phyloP scores from a whole-genome alignment of 1,139 yeast genomes.

The Zhuliangozyma parablackwelliae region DNA sequence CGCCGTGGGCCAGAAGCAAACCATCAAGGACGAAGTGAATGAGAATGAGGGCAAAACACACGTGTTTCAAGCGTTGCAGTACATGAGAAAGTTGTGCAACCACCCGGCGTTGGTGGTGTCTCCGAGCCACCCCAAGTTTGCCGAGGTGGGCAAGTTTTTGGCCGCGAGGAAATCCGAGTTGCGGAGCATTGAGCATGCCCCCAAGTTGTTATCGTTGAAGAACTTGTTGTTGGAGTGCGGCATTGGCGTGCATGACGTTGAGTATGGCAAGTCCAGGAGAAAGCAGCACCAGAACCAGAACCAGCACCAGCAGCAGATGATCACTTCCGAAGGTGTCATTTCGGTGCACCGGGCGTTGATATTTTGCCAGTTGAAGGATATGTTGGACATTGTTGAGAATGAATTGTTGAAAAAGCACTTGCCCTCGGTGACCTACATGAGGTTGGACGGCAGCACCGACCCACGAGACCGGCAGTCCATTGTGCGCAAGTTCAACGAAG shows the following conservation, averaged over 20 bases:
- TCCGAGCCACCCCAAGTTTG: conserved; percentile 78
- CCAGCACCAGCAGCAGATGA: conserved; percentile 19
- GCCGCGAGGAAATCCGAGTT: conserved; percentile 55
- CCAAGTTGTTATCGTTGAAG: conserved; percentile 80
- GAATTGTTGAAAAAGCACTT: conserved; percentile 77
- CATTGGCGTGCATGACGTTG: conserved; percentile 65
- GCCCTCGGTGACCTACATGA: conserved; percentile 91
- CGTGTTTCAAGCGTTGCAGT: conserved; percentile 95
- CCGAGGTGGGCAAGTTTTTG: conserved; percentile 59
- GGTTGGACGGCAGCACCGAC: conserved; percentile 92
- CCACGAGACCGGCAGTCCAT: conserved; percentile 89
- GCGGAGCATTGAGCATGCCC: conserved; percentile 79
- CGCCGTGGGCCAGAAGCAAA: conserved; percentile 77
- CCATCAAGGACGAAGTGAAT: conserved; percentile 63
- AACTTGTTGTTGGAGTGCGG: conserved; percentile 89
- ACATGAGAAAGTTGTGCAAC: conserved; percentile 94
- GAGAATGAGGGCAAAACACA: conserved; percentile 58
- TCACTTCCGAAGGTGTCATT: conserved; percentile 66
- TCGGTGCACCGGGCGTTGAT: conserved; percentile 94
- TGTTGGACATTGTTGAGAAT: conserved; percentile 94
- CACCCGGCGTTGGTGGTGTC: conserved; percentile 93
- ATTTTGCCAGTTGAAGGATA: conserved; percentile 94
- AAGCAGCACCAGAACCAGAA: conserved; percentile 22
- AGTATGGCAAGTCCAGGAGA: conserved; percentile 25
- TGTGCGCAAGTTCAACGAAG: conserved; percentile 89